Evolutionary conservation across 1,284 basidiomycete species (phyloP).

Genomic region (Lignosus rhinocerotis): DNA sequence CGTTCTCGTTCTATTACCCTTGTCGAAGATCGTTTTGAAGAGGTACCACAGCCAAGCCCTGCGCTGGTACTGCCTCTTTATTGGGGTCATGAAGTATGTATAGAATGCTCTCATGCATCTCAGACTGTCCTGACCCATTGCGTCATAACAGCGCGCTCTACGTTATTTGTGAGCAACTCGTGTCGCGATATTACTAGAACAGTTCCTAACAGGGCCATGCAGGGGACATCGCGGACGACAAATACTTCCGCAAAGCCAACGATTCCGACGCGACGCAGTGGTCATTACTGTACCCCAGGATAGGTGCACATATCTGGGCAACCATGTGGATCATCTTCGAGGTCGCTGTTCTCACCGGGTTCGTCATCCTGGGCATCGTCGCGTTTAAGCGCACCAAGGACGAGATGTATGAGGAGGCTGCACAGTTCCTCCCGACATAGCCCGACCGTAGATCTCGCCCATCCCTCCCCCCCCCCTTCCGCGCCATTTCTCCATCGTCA

Average conservation of each 20-base stretch:
- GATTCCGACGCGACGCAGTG: slow-evolving; percentile 85
- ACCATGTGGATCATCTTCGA: slow-evolving; percentile 75
- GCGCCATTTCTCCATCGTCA: background rate
- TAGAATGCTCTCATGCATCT: slow-evolving; percentile 4
- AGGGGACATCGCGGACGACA: slow-evolving; percentile 86
- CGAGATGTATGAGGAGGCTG: slow-evolving; percentile 40
- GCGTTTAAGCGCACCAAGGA: slow-evolving; percentile 56
- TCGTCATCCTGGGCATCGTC: slow-evolving; percentile 68
- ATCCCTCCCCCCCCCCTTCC: background rate
- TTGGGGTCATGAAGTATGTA: slow-evolving; percentile 82
- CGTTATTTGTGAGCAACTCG: slow-evolving; percentile 61
- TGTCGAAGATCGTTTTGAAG: background rate
- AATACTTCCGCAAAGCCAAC: slow-evolving; percentile 83
- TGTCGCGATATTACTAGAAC: background rate
- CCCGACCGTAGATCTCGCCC: background rate
- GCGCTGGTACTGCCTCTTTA: slow-evolving; percentile 81
- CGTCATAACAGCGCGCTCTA: slow-evolving; percentile 59
- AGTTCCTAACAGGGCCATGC: background rate
- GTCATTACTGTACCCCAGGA: slow-evolving; percentile 61
- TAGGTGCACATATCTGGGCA: slow-evolving; percentile 76
- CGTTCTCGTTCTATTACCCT: slow-evolving; percentile 27
- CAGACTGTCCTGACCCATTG: background rate
- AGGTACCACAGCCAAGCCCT: slow-evolving; percentile 49
- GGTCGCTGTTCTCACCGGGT: slow-evolving; percentile 63
- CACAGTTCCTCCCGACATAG: slow-evolving; percentile 32